Evolutionary conservation across 192 early-diverging fungal species (phyloP), one percentile per base, ranked within the genome.

Genomic region (Powellomyces hirtus): DNA sequence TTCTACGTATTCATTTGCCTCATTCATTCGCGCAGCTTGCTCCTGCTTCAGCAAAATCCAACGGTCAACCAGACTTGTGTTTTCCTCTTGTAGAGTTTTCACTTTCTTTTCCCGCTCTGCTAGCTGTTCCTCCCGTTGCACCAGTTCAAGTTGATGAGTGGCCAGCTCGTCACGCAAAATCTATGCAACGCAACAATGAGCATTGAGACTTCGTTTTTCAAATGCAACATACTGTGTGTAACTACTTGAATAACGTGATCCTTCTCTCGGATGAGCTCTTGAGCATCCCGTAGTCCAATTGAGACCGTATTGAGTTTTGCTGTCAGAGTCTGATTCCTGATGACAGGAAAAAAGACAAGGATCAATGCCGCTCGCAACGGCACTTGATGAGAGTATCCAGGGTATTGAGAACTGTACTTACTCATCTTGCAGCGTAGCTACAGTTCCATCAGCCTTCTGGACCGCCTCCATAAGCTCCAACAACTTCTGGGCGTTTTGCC

Each of bases 11-110:
- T 86, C 83, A 60, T 94, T 98, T 2, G 89, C 93, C 45, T 92
- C 91, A 74, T 98, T 97, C 88, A 98, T 91, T 70, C 89, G 89
- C 34, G 92, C 86, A 0, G 91, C 95, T 68, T 94, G 89, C 62
- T 91, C 88, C 89, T 94, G 75, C 71, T 91, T 89, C 35, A 95
- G 83, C 37, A 68, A 26, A 24, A 84, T 81, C 93, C 94, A 96
- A 56, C 96, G 80, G 64, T 94, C 88, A 29, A 98, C 81, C 36
- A 98, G 79, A 51, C 94, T 84, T 30, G 53, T 70, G 74, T 98
- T 96, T 71, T 98, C 96, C 16, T 76, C 64, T 71, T 90, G 88
- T 50, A 98, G 73, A 29, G 82, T 78, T 29, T 81, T 81, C 45
- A 86, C 75, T 26, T 79, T 67, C 59, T 90, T 86, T 70, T 92